Base-by-base conservation (phyloP, 306 rosid species). In the Acmispon strigosus region DNA sequence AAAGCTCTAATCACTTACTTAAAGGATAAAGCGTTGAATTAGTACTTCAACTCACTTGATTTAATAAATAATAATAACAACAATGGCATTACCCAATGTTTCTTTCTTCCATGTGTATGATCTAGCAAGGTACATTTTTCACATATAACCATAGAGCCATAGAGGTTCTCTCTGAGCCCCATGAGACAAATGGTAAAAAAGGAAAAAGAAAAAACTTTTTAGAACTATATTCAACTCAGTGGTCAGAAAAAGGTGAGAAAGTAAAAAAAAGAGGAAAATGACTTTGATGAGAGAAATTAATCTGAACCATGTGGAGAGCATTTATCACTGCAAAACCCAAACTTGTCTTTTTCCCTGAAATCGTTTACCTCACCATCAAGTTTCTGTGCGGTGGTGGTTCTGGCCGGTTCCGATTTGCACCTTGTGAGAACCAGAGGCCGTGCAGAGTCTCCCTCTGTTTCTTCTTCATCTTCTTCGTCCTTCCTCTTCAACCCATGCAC, bases 361-460 rank as follows among this genome's bases (percentile, higher is more conserved):
- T 69, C 43, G 0, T 51, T 56, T 18, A 69, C 3, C 60, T 81
- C 85, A 9, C 84, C 79, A 37, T 74, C 61, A 41, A 85, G 82
- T 70, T 79, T 84, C 72, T 80, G 75, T 14, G 78, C 78, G 8
- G 71, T 27, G 34, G 37, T 4, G 32, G 3, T 79, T 92, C 96
- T 85, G 0, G 85, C 83, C 10, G 93, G 96, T 62, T 88, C 96
- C 16, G 98, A 90, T 81, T 90, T 90, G 81, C 98, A 86, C 85
- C 96, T 81, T 2, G 89, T 92, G 11, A 90, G 90, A 11, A 82
- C 82, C 32, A 82, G 42, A 18, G 88, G 89, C 20, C 67, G 69
- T 2, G 42, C 78, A 11, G 57, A 57, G 48, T 75, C 79, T 15
- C 53, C 80, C 4, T 48, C 49, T 11, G 39, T 27, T 9, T 36